phyloP scores from a whole-genome alignment of 805 yeast genomes.

The Helenozyma rhizophorensis region DNA sequence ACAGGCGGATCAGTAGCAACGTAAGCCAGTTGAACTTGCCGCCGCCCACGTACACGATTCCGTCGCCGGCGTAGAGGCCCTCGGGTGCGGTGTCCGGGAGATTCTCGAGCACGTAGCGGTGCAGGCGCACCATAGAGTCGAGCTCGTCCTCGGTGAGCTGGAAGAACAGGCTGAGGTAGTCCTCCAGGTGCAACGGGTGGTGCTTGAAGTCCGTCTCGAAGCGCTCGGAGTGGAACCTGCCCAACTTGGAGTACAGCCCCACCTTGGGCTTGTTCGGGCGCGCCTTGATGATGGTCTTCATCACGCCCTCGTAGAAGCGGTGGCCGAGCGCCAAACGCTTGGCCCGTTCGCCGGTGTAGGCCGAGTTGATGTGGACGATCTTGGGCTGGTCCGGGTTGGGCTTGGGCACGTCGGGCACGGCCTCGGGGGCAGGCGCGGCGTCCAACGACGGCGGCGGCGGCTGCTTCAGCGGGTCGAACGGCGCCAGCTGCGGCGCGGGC shows the following conservation, averaged over 20 bases:
- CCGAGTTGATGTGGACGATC: conserved; percentile 9
- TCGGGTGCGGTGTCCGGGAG: conserved; percentile 40
- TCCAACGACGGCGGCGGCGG: too few species aligned
- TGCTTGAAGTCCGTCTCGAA: conserved; percentile 30
- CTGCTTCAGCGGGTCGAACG: conserved; percentile 1
- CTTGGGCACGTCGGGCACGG: background rate
- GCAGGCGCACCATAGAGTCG: conserved; percentile 42
- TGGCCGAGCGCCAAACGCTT: conserved; percentile 27
- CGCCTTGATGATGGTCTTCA: conserved; percentile 36
- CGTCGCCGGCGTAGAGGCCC: conserved; percentile 42
- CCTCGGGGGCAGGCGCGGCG: background rate
- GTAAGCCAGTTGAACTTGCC: conserved; percentile 74
- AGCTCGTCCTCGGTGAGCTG: conserved; percentile 42
- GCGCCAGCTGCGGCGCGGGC: conserved; percentile 1
- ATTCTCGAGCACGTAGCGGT: conserved; percentile 38
- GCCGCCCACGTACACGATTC: conserved; percentile 74
- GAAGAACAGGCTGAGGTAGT: conserved; percentile 47
- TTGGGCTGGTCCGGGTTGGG: background rate
- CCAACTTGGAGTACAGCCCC: conserved; percentile 35
- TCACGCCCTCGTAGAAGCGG: conserved; percentile 39
- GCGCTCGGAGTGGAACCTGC: conserved; percentile 19
- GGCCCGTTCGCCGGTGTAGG: conserved; percentile 3
- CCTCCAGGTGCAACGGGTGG: conserved; percentile 44
- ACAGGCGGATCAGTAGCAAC: conserved; percentile 55
- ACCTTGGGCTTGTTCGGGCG: conserved; percentile 43